phyloP scores from a whole-genome alignment of 768 basidiomycete genomes.

The Termitomyces sp. region DNA sequence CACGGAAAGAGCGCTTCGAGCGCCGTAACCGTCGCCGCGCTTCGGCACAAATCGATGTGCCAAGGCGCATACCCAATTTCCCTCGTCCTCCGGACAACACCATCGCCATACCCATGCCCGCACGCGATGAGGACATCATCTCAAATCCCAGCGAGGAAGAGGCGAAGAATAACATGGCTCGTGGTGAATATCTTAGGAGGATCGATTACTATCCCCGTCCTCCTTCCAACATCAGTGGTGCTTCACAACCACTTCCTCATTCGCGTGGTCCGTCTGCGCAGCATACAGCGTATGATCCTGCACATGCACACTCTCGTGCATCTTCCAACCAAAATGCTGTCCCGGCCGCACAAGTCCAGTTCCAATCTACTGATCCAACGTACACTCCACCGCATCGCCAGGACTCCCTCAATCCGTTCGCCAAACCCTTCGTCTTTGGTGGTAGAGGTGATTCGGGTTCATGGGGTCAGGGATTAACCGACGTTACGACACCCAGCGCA shows the following conservation, averaged over 20 bases:
- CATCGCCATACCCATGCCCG: slow-evolving; percentile 32
- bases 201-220: slow-evolving; percentile 45
- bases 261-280: slow-evolving; percentile 62
- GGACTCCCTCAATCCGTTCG: slow-evolving; percentile 68
- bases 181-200: slow-evolving; percentile 38
- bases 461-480: slow-evolving; percentile 27
- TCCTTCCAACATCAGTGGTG: slow-evolving; percentile 37
- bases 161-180: slow-evolving; percentile 24
- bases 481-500: slow-evolving; percentile 30
- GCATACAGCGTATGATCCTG: slow-evolving; percentile 58
- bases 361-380: slow-evolving; percentile 18
- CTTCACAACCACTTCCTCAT: slow-evolving; percentile 56
- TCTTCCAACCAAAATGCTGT: slow-evolving; percentile 30
- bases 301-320: slow-evolving; percentile 60
- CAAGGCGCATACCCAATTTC: slow-evolving; percentile 75
- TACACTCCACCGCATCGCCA: slow-evolving; percentile 20
- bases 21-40: slow-evolving; percentile 53
- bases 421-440: slow-evolving; percentile 85
- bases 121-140: slow-evolving; percentile 58
- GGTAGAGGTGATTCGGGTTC: slow-evolving; percentile 27
- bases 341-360: slow-evolving; percentile 14
- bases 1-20: slow-evolving; percentile 61
- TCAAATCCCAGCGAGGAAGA: slow-evolving; percentile 87
- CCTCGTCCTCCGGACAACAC: slow-evolving; percentile 66
- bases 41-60: slow-evolving; percentile 52